Evolutionary conservation across 208 protist species (phyloP).

Genomic region (Leishmania turanica): DNA sequence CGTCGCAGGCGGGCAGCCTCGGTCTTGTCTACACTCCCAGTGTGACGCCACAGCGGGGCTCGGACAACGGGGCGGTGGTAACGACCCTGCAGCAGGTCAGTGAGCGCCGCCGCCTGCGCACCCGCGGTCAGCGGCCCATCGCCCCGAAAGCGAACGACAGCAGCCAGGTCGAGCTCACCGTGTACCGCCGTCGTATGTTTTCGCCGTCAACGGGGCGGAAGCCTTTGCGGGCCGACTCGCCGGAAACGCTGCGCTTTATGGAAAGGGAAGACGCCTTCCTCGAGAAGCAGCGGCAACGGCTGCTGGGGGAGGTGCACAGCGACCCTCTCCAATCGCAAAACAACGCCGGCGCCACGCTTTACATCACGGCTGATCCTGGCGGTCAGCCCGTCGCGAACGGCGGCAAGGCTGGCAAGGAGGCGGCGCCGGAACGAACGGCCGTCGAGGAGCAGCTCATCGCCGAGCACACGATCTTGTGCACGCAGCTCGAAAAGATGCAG

Average conservation of each 20-base stretch:
- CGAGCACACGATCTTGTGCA: conserved; percentile 38
- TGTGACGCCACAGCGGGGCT: conserved; percentile 19
- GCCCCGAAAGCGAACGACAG: conserved; percentile 26
- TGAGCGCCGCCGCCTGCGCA: conserved; percentile 36
- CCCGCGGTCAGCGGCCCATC: conserved; percentile 25
- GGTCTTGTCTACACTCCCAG: conserved; percentile 26
- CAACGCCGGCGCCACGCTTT: background rate
- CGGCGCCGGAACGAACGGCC: conserved; percentile 19
- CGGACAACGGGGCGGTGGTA: background rate
- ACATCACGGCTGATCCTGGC: conserved; percentile 8
- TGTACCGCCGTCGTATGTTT: conserved; percentile 26
- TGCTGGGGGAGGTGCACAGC: conserved; percentile 20
- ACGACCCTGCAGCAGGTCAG: background rate
- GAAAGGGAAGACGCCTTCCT: conserved; percentile 32
- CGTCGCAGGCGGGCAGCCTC: conserved; percentile 12
- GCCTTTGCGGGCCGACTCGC: conserved; percentile 31
- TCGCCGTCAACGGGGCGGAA: background rate
- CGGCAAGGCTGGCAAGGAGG: background rate
- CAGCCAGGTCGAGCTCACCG: conserved; percentile 34
- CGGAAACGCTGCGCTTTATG: conserved; percentile 38
- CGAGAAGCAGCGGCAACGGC: conserved; percentile 15
- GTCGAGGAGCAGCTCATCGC: conserved; percentile 40
- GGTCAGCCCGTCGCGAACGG: background rate
- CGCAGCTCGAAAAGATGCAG: conserved; percentile 56
- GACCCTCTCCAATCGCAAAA: conserved; percentile 8